Evolutionary conservation across 306 rosid genomes (phyloP), one percentile per base, ranked within the genome.

Genomic region (Prunus campanulata): DNA sequence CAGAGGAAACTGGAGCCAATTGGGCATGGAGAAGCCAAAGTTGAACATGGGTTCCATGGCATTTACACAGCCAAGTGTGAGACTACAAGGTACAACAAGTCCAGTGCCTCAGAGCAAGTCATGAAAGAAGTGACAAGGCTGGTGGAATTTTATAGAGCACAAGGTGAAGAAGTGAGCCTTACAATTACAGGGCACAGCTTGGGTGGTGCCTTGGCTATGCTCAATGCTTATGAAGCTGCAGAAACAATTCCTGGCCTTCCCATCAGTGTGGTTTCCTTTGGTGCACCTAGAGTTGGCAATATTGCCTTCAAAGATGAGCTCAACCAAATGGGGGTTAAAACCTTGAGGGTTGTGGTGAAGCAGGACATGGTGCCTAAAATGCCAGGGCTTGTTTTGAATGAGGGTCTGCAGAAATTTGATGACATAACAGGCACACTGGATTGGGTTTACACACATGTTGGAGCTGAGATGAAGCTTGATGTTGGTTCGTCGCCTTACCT

Each of bases 151-250:
- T 91, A 81, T 22, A 63, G 44, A 24, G 54, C 74, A 49, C 86
- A 83, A 62, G 89, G 86, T 30, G 90, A 91, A 68, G 80, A 88
- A 66, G 83, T 86, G 69, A 91, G 95, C 25, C 77, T 91, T 2
- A 90, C 91, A 5, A 83, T 91, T 51, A 90, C 95, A 0, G 95
- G 97, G 4, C 97, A 91, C 63, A 91, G 97, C 75, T 76, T 91
- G 19, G 97, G 97, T 0, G 97, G 95, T 9, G 93, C 93, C 6
- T 56, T 91, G 75, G 92, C 95, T 16, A 39, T 85, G 56, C 82
- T 90, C 2, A 88, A 84, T 56, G 97, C 93, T 0, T 84, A 88
- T 48, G 95, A 88, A 68, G 90, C 81, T 8, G 90, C 86, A 6
- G 6, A 47, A 0, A 65, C 78, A 4, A 24, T 85, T 55, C 85